These are phyloP conservation scores for Oryza meridionalis DNA, from an alignment of 176 grass and related monocot species.

Conservation along the genomic window DNA sequence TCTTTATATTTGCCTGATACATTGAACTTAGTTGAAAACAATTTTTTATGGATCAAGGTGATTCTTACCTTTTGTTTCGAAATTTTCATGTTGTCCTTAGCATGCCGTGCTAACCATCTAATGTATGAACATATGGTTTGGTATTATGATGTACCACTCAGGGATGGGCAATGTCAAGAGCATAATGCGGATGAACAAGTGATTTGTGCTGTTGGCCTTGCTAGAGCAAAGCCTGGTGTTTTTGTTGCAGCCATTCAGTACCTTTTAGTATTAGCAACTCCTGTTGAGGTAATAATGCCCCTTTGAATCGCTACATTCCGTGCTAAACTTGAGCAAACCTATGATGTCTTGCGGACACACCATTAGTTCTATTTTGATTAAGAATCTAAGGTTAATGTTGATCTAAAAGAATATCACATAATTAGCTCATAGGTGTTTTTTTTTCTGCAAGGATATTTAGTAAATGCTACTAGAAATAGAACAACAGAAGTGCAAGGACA, in stretches of 20 bases:
- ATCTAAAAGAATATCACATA: not conserved
- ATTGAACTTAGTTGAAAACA: not conserved
- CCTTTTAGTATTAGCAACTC: slow-evolving; percentile 93
- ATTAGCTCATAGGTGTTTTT: not conserved
- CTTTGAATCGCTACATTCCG: slow-evolving; percentile 1
- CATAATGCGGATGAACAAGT: slow-evolving; percentile 83
- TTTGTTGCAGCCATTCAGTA: slow-evolving; percentile 97
- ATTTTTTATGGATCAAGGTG: not conserved
- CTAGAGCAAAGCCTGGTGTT: slow-evolving; percentile 83
- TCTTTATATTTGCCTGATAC: slow-evolving; percentile 21
- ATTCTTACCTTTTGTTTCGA: slow-evolving; percentile 20
- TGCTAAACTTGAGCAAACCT: slow-evolving; percentile 17
- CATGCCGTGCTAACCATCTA: not conserved
- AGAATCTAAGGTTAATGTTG: not conserved
- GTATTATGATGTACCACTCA: slow-evolving; percentile 37
- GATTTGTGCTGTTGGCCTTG: slow-evolving; percentile 87
- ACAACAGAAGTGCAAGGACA: not conserved
- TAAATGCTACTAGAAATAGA: slow-evolving; percentile 22
- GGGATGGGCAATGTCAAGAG: slow-evolving; percentile 95
- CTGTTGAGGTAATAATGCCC: slow-evolving; percentile 70
- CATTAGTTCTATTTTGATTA: slow-evolving; percentile 18
- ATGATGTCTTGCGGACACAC: not conserved
- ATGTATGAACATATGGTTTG: not conserved
- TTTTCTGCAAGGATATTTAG: not conserved
- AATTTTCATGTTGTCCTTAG: not conserved